Conservation (phyloP, 257 asterid genomes). For the Echites panduratus region DNA sequence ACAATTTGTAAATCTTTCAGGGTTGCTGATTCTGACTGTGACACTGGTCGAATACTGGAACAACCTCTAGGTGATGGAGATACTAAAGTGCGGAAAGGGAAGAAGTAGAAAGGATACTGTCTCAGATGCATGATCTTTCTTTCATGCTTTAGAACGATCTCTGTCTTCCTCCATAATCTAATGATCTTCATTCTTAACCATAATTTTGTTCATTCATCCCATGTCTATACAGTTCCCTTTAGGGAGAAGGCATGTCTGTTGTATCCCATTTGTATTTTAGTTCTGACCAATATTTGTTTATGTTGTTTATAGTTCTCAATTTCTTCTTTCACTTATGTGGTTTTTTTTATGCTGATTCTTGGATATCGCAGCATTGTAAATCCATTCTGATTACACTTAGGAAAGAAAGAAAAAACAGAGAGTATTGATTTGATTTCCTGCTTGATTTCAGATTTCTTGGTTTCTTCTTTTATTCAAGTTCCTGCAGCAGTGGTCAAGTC, state of each 20-base stretch:
- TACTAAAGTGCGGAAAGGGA: slow-evolving; percentile 11
- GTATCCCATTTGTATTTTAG: neutral
- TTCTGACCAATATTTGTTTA: no score
- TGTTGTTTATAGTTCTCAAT: no score
- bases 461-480: no score
- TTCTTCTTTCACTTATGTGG: no score
- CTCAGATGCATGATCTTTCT: slow-evolving; percentile 46
- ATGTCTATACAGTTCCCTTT: neutral
- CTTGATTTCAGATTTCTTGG: no score
- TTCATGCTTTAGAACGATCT: slow-evolving; percentile 41
- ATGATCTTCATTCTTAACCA: slow-evolving; percentile 3
- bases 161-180: slow-evolving; percentile 30
- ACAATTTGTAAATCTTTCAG: slow-evolving; percentile 9
- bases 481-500: no score
- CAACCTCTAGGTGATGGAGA: slow-evolving; percentile 12
- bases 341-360: no score
- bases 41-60: slow-evolving; percentile 6
- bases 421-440: no score
- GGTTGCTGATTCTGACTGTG: slow-evolving; percentile 13
- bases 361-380: no score
- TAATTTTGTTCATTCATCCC: neutral
- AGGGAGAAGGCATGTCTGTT: neutral
- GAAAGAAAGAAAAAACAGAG: no score
- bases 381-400: no score
- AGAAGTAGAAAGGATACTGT: slow-evolving; percentile 24